A percentile compares a stretch with the other conserved stretches of the same genome.
Evolutionary conservation across 1,284 basidiomycete genomes (phyloP).

Genomic region (Naganishia liquefaciens): DNA sequence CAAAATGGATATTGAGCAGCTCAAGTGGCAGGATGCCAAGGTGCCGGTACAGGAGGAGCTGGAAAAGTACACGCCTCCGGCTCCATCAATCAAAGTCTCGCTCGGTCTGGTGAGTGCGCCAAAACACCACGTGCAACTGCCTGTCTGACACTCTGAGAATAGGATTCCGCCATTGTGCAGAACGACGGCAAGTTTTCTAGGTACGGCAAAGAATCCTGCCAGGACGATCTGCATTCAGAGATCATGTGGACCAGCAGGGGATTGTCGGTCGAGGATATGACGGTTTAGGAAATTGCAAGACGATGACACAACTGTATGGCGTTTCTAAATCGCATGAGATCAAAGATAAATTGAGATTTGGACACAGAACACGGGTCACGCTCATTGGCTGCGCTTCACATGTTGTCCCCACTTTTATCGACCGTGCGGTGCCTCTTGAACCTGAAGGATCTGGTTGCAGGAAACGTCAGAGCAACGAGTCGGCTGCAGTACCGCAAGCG

Average conservation of each 20-base stretch:
- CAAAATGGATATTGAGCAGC: conserved; percentile 59
- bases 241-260: conserved; percentile 54
- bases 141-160: conserved; percentile 47
- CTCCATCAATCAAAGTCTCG: conserved; percentile 69
- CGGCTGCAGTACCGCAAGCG: no score
- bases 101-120: conserved; percentile 58
- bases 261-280: conserved; percentile 23
- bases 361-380: no score
- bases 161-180: conserved; percentile 41
- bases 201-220: conserved; percentile 55
- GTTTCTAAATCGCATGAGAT: no score
- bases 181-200: conserved; percentile 58
- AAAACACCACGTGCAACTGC: not conserved
- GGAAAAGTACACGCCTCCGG: conserved; percentile 61
- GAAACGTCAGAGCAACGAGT: no score
- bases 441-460: no score
- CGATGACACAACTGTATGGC: not conserved
- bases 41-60: conserved; percentile 49
- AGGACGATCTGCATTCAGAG: conserved; percentile 58
- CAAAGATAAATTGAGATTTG: no score
- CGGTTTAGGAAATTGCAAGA: not conserved
- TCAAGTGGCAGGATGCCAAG: conserved; percentile 34
- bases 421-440: no score
- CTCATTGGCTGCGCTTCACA: no score
- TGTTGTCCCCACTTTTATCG: no score